Evolutionary conservation across 208 protist species (phyloP).

Genomic region (Trypanosoma caninum): DNA sequence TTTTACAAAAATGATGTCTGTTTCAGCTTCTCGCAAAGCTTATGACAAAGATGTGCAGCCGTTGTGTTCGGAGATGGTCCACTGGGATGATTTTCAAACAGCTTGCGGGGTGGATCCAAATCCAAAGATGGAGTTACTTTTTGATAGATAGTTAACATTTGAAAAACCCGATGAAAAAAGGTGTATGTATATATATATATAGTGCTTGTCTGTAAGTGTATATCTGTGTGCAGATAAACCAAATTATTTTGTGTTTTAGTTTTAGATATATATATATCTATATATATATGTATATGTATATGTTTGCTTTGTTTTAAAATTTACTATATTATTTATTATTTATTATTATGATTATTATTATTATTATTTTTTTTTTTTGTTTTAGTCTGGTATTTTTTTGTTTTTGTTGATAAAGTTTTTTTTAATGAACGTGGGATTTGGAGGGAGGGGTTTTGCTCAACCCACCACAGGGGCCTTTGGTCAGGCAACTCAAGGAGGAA

Average conservation of each 20-base stretch:
- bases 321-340: neutral
- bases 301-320: neutral
- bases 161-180: neutral
- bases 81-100: slow-evolving; percentile 68
- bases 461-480: slow-evolving; percentile 14
- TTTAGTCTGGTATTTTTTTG: neutral
- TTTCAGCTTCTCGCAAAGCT: slow-evolving; percentile 3
- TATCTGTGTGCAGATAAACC: no score
- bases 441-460: slow-evolving; percentile 26
- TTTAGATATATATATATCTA: no score
- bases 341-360: neutral
- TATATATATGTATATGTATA: neutral
- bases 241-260: neutral
- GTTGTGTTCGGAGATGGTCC: slow-evolving; percentile 65
- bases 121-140: slow-evolving; percentile 13
- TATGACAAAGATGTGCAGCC: slow-evolving; percentile 24
- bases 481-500: slow-evolving; percentile 6
- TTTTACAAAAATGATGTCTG: slow-evolving; percentile 7
- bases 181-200: no score
- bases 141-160: no score
- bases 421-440: slow-evolving; percentile 24
- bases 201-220: no score
- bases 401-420: slow-evolving; percentile 2
- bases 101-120: slow-evolving; percentile 20
- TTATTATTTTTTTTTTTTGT: slow-evolving; percentile 1